Conservation (phyloP, 768 basidiomycete genomes). For the Lactarius hengduanensis region DNA sequence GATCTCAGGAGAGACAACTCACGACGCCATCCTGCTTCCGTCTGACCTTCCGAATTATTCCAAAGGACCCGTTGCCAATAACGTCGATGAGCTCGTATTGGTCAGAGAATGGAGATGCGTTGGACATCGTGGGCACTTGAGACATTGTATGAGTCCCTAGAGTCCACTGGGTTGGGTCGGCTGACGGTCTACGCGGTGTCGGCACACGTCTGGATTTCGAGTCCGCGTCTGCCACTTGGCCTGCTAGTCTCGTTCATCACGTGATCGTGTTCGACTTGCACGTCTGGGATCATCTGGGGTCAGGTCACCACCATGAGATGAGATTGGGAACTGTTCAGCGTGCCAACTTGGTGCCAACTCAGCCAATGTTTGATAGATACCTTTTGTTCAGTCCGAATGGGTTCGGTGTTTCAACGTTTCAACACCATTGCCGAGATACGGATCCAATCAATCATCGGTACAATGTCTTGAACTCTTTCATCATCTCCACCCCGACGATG, state of each 20-base stretch:
- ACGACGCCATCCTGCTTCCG: conserved; percentile 82
- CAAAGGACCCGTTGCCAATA: conserved; percentile 97
- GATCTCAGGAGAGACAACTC: conserved; percentile 35
- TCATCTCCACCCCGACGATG: too few relatives aligned
- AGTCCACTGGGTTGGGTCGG: background rate
- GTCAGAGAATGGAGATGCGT: conserved; percentile 51
- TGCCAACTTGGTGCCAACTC: too few relatives aligned
- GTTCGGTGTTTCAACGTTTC: too few relatives aligned
- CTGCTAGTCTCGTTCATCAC: background rate
- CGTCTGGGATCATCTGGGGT: background rate
- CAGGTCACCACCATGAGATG: too few relatives aligned
- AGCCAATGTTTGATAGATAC: too few relatives aligned
- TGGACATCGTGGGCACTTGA: conserved; percentile 16
- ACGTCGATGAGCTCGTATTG: conserved; percentile 86
- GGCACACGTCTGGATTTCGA: background rate
- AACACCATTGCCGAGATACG: too few relatives aligned
- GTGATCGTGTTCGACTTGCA: conserved; percentile 25
- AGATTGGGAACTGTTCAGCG: too few relatives aligned
- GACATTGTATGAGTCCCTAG: background rate
- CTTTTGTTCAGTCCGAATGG: too few relatives aligned
- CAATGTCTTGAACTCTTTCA: too few relatives aligned
- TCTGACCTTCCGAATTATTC: conserved; percentile 93
- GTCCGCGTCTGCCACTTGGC: background rate
- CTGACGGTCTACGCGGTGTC: conserved; percentile 4
- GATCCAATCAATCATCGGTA: too few relatives aligned